Evolutionary conservation across 2,329 filamentous ascomycete genomes (phyloP).

Genomic region (Monilinia fructicola): DNA sequence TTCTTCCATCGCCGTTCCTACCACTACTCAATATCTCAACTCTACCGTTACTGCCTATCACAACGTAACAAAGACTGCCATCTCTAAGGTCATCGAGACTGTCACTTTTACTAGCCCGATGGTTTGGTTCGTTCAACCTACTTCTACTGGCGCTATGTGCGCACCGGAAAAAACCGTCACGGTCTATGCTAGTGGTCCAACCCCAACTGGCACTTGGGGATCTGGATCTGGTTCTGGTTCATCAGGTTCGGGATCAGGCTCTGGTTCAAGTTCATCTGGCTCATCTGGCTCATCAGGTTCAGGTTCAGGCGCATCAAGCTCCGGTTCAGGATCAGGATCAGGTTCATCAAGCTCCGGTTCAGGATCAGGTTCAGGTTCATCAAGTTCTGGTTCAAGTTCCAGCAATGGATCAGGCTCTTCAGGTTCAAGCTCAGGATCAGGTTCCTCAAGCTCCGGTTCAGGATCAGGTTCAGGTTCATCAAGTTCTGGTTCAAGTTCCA

Average conservation of each 20-base stretch:
- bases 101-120: constrained; percentile 12
- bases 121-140: constrained; percentile 22
- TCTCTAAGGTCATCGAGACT: constrained; percentile 12
- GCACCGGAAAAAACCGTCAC: constrained; percentile 15
- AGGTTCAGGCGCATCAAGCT: too few relatives aligned
- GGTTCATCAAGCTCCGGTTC: neutral
- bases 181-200: constrained; percentile 8
- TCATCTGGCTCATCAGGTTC: too few relatives aligned
- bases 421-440: neutral
- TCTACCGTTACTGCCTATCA: constrained; percentile 1
- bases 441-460: neutral
- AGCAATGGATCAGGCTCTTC: neutral
- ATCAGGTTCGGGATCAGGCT: neutral
- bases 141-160: neutral
- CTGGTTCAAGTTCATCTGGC: too few relatives aligned
- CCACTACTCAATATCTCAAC: constrained; percentile 5
- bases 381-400: neutral
- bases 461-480: neutral
- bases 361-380: neutral
- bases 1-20: neutral
- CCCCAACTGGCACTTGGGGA: constrained; percentile 3
- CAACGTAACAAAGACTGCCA: neutral
- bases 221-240: neutral
- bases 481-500: neutral
- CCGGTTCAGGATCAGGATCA: neutral